Evolutionary conservation across 306 rosid species (phyloP).

Genomic region (Calophaca sinica): DNA sequence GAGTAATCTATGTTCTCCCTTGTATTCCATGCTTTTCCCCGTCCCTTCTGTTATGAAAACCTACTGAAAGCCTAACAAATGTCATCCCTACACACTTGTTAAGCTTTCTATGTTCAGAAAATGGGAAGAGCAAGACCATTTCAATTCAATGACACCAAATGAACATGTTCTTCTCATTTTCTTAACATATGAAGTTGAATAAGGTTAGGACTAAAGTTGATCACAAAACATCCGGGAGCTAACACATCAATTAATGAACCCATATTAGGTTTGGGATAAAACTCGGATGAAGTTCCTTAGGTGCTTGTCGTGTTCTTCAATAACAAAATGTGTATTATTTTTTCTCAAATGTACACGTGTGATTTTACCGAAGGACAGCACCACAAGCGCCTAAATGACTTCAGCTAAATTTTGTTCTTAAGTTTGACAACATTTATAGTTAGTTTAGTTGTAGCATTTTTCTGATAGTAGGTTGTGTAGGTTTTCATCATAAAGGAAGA

Average conservation of each 20-base stretch:
- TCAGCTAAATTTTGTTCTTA: too few species aligned
- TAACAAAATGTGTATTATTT: not conserved
- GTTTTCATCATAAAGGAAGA: not conserved
- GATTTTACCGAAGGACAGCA: not conserved
- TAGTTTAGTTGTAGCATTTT: not conserved
- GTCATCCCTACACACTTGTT: not conserved
- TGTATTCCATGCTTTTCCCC: not conserved
- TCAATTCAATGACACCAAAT: conserved; percentile 10
- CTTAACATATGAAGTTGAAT: too few species aligned
- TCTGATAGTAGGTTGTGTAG: not conserved
- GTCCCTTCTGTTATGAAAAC: not conserved
- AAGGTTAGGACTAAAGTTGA: too few species aligned
- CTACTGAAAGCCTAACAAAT: not conserved
- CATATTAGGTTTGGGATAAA: too few species aligned
- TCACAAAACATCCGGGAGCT: too few species aligned
- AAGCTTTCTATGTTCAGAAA: not conserved
- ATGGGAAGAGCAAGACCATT: not conserved
- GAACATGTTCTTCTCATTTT: too few species aligned
- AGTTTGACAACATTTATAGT: not conserved
- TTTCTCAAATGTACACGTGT: not conserved
- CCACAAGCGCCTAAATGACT: not conserved
- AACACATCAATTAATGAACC: too few species aligned
- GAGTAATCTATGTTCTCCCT: not conserved
- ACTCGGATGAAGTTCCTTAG: too few species aligned
- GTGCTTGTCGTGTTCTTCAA: not conserved